Conservation (phyloP, 2,329 filamentous ascomycete species). For the Mycogone perniciosa region DNA sequence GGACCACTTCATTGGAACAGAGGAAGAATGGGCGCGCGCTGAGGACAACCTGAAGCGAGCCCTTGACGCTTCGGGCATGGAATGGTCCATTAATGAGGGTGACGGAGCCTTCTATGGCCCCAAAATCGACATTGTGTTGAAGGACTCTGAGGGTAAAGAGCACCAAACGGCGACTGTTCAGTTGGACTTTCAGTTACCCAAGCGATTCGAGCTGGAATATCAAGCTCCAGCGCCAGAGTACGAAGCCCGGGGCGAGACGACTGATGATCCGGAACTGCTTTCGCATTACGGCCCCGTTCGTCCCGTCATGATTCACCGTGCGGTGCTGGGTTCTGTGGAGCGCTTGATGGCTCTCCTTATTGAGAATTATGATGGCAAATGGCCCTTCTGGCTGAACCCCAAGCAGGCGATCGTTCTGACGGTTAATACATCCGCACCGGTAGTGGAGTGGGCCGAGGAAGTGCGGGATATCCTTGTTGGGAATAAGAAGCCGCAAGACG, state of each 20-base stretch:
- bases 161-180: constrained; percentile 87
- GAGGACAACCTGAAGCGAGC: constrained; percentile 35
- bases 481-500: constrained; percentile 22
- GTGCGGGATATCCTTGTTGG: constrained; percentile 48
- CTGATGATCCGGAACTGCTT: constrained; percentile 41
- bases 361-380: constrained; percentile 72
- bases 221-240: constrained; percentile 59
- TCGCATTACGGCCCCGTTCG: constrained; percentile 51
- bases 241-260: constrained; percentile 48
- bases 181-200: constrained; percentile 82
- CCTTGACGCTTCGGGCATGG: constrained; percentile 59
- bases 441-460: constrained; percentile 43
- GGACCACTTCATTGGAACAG: constrained; percentile 69
- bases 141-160: constrained; percentile 74
- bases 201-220: constrained; percentile 73
- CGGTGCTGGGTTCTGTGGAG: constrained; percentile 78
- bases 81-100: constrained; percentile 70
- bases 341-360: constrained; percentile 79
- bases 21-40: constrained; percentile 54
- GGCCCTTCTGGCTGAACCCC: constrained; percentile 86
- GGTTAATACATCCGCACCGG: constrained; percentile 54
- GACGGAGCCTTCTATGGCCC: constrained; percentile 89
- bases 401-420: constrained; percentile 70
- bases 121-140: constrained; percentile 82
- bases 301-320: constrained; percentile 79